Conservation (phyloP, 352 stramenopile genomes). For the Phytophthora cactorum region DNA sequence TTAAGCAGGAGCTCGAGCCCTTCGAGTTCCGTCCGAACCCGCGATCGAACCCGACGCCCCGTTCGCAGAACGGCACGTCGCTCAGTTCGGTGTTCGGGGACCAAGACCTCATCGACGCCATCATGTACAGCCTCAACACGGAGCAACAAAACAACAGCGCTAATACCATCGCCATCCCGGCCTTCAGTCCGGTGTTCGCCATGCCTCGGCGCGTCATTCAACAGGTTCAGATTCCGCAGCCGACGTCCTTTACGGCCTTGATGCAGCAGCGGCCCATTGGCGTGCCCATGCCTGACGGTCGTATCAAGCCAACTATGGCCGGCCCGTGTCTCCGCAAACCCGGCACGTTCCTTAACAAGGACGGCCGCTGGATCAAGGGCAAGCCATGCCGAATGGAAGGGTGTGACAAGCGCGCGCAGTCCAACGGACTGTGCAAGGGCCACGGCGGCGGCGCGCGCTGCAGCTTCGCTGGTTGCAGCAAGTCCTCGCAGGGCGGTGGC, state of each 20-base stretch:
- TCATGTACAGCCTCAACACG: conserved; percentile 75
- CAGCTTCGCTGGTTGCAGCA: conserved; percentile 72
- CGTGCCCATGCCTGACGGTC: conserved; percentile 13
- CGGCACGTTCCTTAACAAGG: conserved; percentile 89
- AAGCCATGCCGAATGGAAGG: conserved; percentile 77
- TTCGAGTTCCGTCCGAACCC: conserved; percentile 61
- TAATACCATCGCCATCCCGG: conserved; percentile 5
- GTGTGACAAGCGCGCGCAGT: conserved; percentile 83
- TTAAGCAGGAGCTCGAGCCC: conserved; percentile 62
- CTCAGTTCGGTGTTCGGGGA: conserved; percentile 83
- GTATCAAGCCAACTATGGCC: conserved; percentile 34
- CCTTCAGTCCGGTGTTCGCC: conserved; percentile 23
- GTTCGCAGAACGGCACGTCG: conserved; percentile 43
- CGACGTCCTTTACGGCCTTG: conserved; percentile 34
- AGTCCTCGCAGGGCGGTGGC: conserved; percentile 77
- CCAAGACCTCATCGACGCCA: conserved; percentile 78
- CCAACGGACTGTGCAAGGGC: conserved; percentile 80
- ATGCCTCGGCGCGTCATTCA: conserved; percentile 23
- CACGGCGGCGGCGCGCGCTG: conserved; percentile 84
- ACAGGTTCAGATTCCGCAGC: conserved; percentile 21
- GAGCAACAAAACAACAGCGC: conserved; percentile 33
- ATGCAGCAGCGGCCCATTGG: conserved; percentile 35
- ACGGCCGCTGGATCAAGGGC: conserved; percentile 89
- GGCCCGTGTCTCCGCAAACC: conserved; percentile 67
- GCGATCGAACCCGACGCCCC: conserved; percentile 17